These are phyloP conservation scores for Epichloe hybrida DNA, from an alignment of 2,329 filamentous ascomycete genomes.

Conservation along the genomic window DNA sequence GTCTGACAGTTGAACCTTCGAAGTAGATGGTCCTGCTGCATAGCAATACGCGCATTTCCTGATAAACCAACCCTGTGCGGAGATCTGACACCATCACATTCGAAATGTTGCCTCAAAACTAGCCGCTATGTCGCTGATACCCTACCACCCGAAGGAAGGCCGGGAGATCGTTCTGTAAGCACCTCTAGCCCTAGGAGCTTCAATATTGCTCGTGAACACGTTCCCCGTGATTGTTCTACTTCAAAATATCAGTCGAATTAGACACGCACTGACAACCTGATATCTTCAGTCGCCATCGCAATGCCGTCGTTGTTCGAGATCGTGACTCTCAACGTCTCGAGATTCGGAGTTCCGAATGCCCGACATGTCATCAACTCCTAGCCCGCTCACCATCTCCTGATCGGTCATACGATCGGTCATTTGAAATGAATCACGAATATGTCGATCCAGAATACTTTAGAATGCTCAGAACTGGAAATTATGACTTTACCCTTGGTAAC, in stretches of 20 bases:
- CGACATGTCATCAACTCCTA: slow-evolving; percentile 74
- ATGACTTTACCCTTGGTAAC: slow-evolving; percentile 31
- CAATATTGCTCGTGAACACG: not conserved
- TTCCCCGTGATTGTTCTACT: not conserved
- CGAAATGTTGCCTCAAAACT: not conserved
- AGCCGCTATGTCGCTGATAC: slow-evolving; percentile 51
- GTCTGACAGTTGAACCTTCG: no score
- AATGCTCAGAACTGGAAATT: slow-evolving; percentile 56
- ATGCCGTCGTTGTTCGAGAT: slow-evolving; percentile 86
- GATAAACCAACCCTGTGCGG: not conserved
- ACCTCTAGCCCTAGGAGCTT: slow-evolving; percentile 5
- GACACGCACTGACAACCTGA: not conserved
- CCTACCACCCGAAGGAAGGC: slow-evolving; percentile 59
- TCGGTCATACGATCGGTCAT: slow-evolving; percentile 32
- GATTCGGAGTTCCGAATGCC: slow-evolving; percentile 69
- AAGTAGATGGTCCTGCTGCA: no score
- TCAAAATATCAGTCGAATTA: not conserved
- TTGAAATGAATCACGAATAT: slow-evolving; percentile 41
- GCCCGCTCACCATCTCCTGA: slow-evolving; percentile 31
- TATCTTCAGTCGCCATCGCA: slow-evolving; percentile 63
- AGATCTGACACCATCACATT: not conserved
- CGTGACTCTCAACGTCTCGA: slow-evolving; percentile 72
- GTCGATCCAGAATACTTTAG: slow-evolving; percentile 91
- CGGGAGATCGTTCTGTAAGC: slow-evolving; percentile 71
- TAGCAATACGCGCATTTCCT: no score